Percentiles rank a stretch among this genome's conserved stretches.
phyloP scores from a whole-genome alignment of 2,329 filamentous ascomycete genomes.

The Xylariaceae sp. region DNA sequence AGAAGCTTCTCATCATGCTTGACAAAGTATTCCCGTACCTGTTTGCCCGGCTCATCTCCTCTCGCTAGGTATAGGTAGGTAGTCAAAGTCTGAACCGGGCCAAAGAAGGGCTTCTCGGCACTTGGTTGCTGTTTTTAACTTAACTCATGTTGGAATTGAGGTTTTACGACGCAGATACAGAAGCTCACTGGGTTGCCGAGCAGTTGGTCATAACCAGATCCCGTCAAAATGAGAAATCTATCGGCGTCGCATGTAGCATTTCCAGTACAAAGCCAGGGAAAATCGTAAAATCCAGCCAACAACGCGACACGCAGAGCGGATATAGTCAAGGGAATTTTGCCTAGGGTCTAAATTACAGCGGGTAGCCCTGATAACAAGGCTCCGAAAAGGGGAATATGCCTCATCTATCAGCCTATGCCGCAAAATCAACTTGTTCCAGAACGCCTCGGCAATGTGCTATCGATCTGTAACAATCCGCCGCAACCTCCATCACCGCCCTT shows the following conservation, averaged over 20 bases:
- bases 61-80: too few species aligned
- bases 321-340: slow-evolving; percentile 49
- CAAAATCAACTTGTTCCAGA: slow-evolving; percentile 38
- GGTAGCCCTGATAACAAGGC: slow-evolving; percentile 46
- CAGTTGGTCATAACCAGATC: slow-evolving; percentile 15
- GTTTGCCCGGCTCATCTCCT: too few species aligned
- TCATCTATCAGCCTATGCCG: slow-evolving; percentile 31
- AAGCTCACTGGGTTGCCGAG: not conserved
- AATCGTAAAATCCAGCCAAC: slow-evolving; percentile 33
- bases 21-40: too few species aligned
- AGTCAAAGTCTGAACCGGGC: too few species aligned
- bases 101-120: too few species aligned
- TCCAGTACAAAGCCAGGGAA: slow-evolving; percentile 31
- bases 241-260: slow-evolving; percentile 35
- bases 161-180: not conserved
- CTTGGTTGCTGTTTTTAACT: not conserved
- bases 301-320: slow-evolving; percentile 35
- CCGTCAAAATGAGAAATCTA: slow-evolving; percentile 34
- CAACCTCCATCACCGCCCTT: slow-evolving; percentile 44
- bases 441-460: slow-evolving; percentile 37
- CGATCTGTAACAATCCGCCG: slow-evolving; percentile 40
- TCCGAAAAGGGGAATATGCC: slow-evolving; percentile 39
- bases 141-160: not conserved
- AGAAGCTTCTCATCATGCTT: too few species aligned
- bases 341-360: slow-evolving; percentile 62